Percentiles rank a stretch among this genome's conserved stretches.
These are phyloP conservation scores for Ogataea polymorpha DNA, from an alignment of 805 yeast genomes.

Conservation along the genomic window DNA sequence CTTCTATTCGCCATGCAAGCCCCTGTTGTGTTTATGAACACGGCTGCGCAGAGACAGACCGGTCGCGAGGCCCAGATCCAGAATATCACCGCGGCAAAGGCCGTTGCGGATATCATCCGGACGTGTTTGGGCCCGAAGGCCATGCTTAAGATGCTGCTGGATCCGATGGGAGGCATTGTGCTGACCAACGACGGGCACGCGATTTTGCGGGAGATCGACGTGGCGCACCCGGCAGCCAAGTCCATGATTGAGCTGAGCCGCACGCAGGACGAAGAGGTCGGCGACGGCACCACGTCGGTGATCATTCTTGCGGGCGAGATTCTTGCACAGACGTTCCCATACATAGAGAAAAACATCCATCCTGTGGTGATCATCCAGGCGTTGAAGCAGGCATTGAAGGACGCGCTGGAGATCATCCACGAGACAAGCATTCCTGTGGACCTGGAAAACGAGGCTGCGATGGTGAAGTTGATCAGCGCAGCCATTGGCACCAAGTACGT, in stretches of 20 bases:
- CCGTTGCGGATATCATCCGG: slow-evolving; percentile 95
- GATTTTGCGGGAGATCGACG: slow-evolving; percentile 93
- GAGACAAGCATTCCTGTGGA: slow-evolving; percentile 83
- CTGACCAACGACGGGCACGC: slow-evolving; percentile 99
- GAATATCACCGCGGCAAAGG: slow-evolving; percentile 98
- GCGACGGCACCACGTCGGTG: slow-evolving; percentile 89
- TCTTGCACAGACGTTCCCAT: slow-evolving; percentile 91
- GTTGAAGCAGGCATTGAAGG: slow-evolving; percentile 82
- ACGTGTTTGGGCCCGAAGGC: slow-evolving; percentile 99
- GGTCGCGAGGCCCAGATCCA: slow-evolving; percentile 97
- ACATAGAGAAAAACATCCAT: slow-evolving; percentile 91
- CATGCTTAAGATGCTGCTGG: slow-evolving; percentile 95
- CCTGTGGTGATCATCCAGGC: slow-evolving; percentile 96
- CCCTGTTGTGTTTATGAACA: slow-evolving; percentile 80
- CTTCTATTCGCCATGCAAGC: slow-evolving; percentile 56
- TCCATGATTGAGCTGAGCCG: slow-evolving; percentile 95
- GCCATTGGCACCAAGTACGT: slow-evolving; percentile 96
- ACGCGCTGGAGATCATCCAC: slow-evolving; percentile 85
- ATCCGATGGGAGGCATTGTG: slow-evolving; percentile 96
- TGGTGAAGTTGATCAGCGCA: slow-evolving; percentile 81
- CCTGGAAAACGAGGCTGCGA: slow-evolving; percentile 75
- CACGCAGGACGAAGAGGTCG: slow-evolving; percentile 98
- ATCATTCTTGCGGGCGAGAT: slow-evolving; percentile 97
- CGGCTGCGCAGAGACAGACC: slow-evolving; percentile 87
- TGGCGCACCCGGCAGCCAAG: slow-evolving; percentile 98